These are phyloP conservation scores for Halteria grandinella DNA, from an alignment of 73 alveolate species.

Conservation along the genomic window DNA sequence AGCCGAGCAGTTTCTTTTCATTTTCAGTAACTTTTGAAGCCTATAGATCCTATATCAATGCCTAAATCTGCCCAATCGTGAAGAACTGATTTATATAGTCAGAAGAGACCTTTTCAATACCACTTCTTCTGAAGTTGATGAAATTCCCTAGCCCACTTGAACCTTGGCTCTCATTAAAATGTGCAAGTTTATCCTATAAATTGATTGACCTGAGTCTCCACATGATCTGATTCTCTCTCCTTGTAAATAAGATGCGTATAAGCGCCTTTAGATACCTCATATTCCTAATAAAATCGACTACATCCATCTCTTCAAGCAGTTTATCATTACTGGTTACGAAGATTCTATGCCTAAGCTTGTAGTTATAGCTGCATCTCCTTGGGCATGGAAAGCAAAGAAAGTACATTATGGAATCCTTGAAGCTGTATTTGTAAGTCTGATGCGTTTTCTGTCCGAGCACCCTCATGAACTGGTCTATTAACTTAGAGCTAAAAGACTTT, in stretches of 20 bases:
- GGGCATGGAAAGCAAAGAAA: not conserved
- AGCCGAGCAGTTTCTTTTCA: too few species aligned
- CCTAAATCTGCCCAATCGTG: too few species aligned
- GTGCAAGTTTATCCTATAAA: too few species aligned
- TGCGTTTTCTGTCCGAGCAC: not conserved
- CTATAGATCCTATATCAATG: too few species aligned
- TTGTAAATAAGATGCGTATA: not conserved
- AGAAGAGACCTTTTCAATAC: too few species aligned
- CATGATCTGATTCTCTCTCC: not conserved
- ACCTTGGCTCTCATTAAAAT: too few species aligned
- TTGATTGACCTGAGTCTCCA: too few species aligned
- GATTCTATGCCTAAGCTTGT: not conserved
- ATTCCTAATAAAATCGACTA: not conserved
- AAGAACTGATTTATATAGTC: too few species aligned
- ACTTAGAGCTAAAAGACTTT: not conserved
- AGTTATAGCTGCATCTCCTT: not conserved
- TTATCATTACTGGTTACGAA: not conserved
- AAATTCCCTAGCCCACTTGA: too few species aligned
- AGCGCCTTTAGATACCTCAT: not conserved
- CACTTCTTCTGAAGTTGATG: too few species aligned
- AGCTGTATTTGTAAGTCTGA: not conserved
- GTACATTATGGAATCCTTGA: not conserved
- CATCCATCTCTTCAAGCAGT: constrained; percentile 21
- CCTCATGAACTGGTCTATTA: not conserved
- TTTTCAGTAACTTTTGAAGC: too few species aligned